phyloP scores from a whole-genome alignment of 352 stramenopile genomes.

The Phytophthora brassicae region DNA sequence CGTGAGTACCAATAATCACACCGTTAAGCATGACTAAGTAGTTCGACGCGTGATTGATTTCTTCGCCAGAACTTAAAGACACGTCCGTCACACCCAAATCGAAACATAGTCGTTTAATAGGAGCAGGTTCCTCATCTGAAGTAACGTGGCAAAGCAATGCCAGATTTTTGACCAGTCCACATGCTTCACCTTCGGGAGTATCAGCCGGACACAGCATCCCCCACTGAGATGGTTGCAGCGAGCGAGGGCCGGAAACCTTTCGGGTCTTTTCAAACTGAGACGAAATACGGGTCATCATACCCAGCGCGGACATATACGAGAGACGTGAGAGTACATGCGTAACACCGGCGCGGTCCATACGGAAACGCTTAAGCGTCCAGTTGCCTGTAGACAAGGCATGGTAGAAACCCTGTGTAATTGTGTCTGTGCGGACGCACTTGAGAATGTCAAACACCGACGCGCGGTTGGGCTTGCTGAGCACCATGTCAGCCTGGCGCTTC shows the following conservation, averaged over 20 bases:
- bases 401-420: slow-evolving; percentile 96
- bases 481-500: slow-evolving; percentile 97
- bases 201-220: slow-evolving; percentile 99
- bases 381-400: slow-evolving; percentile 92
- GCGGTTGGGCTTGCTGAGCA: slow-evolving; percentile 97
- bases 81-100: slow-evolving; percentile 98
- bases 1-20: slow-evolving; percentile 97
- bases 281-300: slow-evolving; percentile 99
- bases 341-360: slow-evolving; percentile 98
- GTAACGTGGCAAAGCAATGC: slow-evolving; percentile 98
- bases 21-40: slow-evolving; percentile 99
- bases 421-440: slow-evolving; percentile 97
- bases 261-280: slow-evolving; percentile 99
- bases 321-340: slow-evolving; percentile 97
- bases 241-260: slow-evolving; percentile 97
- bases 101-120: slow-evolving; percentile 95
- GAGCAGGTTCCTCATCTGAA: slow-evolving; percentile 89
- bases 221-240: slow-evolving; percentile 98
- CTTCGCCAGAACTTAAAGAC: slow-evolving; percentile 92
- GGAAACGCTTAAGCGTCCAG: slow-evolving; percentile 99
- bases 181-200: slow-evolving; percentile 99
- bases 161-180: slow-evolving; percentile 99
- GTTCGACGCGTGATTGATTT: slow-evolving; percentile 94
- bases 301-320: slow-evolving; percentile 98
- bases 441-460: slow-evolving; percentile 98